Percentiles rank a stretch among this genome's conserved stretches.
Evolutionary conservation across 2,329 filamentous ascomycete genomes (phyloP).

Genomic region (Teratosphaeria gauchensis): DNA sequence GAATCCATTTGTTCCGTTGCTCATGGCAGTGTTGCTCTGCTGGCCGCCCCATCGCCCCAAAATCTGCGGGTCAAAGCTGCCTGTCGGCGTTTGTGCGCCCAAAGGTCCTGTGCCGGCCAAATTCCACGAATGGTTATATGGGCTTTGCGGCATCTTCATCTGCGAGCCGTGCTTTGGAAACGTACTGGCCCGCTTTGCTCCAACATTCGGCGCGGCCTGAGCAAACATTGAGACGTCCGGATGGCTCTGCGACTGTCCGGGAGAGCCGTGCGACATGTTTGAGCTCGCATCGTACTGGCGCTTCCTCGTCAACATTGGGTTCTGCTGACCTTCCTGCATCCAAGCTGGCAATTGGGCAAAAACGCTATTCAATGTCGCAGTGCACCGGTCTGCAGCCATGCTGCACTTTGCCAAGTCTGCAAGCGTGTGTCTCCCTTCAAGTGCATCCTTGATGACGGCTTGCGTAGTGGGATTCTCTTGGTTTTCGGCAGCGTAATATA

Average conservation of each 20-base stretch:
- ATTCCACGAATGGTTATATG: conserved; percentile 12
- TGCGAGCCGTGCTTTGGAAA: conserved; percentile 14
- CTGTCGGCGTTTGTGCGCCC: conserved; percentile 17
- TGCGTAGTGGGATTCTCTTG: conserved; percentile 63
- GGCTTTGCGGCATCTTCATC: not conserved
- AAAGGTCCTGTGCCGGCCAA: conserved; percentile 14
- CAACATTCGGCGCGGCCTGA: conserved; percentile 3
- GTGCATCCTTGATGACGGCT: conserved; percentile 76
- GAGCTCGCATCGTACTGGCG: conserved; percentile 31
- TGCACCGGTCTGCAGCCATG: conserved; percentile 80
- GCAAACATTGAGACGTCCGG: conserved; percentile 15
- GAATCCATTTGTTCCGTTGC: conserved; percentile 12
- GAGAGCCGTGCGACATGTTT: not conserved
- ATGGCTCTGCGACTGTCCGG: conserved; percentile 15
- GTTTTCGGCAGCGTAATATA: conserved; percentile 75
- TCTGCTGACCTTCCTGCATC: conserved; percentile 37
- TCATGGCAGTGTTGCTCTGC: conserved; percentile 2
- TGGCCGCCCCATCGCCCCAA: conserved; percentile 8
- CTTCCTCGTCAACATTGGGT: conserved; percentile 32
- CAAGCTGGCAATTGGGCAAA: conserved; percentile 70
- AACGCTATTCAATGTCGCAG: conserved; percentile 62
- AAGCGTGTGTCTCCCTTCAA: conserved; percentile 74
- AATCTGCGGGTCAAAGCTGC: conserved; percentile 11
- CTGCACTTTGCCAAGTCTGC: conserved; percentile 71
- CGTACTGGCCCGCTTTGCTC: conserved; percentile 16